Percentiles rank a stretch among this genome's conserved stretches.
Evolutionary conservation across 768 basidiomycete species (phyloP).

Genomic region (Tylopilus sp.): DNA sequence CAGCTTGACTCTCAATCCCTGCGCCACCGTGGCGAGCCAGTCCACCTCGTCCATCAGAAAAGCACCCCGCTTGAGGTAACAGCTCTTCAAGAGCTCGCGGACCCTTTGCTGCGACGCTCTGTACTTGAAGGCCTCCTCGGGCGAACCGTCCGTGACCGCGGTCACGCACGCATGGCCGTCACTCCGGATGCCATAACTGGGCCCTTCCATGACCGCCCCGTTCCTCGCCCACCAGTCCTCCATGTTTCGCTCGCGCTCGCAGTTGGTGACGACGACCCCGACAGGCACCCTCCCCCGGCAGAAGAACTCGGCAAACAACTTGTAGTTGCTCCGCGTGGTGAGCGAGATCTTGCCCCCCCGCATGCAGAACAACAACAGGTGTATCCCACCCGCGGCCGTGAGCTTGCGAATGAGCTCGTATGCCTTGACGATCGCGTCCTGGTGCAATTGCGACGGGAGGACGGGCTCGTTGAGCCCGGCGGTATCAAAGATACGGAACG

Average conservation of each 20-base stretch:
- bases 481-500: not conserved
- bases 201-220: too few species aligned
- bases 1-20: not conserved
- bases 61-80: not conserved
- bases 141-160: too few species aligned
- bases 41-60: too few species aligned
- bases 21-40: too few species aligned
- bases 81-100: not conserved
- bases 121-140: too few species aligned
- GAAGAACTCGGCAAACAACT: not conserved
- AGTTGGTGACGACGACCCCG: too few species aligned
- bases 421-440: not conserved
- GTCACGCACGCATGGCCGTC: not conserved
- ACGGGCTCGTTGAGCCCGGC: not conserved
- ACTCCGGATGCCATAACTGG: not conserved
- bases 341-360: not conserved
- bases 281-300: not conserved
- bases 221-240: too few species aligned
- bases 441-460: not conserved
- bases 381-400: not conserved
- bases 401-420: not conserved
- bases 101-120: too few species aligned
- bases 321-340: constrained; percentile 1
- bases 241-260: too few species aligned
- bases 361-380: constrained; percentile 1